These are phyloP conservation scores for Coccomyxa sp. DNA, from an alignment of 139 green algal species.

Conservation along the genomic window DNA sequence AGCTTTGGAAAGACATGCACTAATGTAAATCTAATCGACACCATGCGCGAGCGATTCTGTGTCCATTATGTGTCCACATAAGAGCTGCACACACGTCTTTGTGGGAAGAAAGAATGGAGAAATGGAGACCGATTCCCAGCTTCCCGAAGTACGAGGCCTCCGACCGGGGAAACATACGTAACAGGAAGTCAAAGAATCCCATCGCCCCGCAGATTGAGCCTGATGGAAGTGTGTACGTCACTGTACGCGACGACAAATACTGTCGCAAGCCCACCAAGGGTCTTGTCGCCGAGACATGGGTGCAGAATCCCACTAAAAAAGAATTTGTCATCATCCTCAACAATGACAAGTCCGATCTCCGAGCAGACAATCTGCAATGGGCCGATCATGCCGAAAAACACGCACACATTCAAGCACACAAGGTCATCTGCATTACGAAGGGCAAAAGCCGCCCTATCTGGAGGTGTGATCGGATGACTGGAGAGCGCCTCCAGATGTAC, in stretches of 20 bases:
- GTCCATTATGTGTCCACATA: no score
- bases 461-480: background rate
- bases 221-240: conserved; percentile 1
- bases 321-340: conserved; percentile 1
- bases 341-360: background rate
- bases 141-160: background rate
- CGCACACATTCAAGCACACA: background rate
- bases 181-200: conserved; percentile 1
- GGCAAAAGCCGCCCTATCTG: background rate
- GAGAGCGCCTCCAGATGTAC: background rate
- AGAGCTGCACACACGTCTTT: no score
- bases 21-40: no score
- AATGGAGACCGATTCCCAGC: background rate
- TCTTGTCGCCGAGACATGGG: background rate
- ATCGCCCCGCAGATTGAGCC: background rate
- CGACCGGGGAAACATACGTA: background rate
- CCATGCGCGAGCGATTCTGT: no score
- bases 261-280: background rate
- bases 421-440: background rate
- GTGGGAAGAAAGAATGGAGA: no score
- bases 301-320: background rate
- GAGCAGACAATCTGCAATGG: background rate
- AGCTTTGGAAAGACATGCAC: no score
- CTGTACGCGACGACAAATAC: background rate
- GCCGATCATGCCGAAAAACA: background rate